Percentiles rank a stretch among this genome's conserved stretches.
phyloP scores from a whole-genome alignment of 768 basidiomycete genomes.

The Leucocoprinus birnbaumii region DNA sequence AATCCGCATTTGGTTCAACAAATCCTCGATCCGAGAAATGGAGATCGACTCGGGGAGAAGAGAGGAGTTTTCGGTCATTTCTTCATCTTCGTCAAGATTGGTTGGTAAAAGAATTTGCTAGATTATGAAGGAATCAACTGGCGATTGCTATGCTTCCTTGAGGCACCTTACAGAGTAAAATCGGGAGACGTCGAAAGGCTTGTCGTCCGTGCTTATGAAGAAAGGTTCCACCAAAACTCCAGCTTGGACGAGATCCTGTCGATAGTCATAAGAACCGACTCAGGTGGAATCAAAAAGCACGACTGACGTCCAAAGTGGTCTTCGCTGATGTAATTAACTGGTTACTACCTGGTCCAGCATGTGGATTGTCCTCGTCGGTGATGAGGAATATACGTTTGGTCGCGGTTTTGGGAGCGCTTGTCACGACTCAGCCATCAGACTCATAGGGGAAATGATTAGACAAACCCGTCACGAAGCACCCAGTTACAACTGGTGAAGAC shows the following conservation, averaged over 20 bases:
- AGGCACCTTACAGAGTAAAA: slow-evolving; percentile 69
- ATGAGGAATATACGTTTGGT: slow-evolving; percentile 93
- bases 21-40: slow-evolving; percentile 73
- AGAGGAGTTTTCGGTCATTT: slow-evolving; percentile 36
- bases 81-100: slow-evolving; percentile 52
- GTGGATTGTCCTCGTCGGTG: slow-evolving; percentile 86
- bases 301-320: slow-evolving; percentile 64
- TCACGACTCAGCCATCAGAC: neutral
- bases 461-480: slow-evolving; percentile 85
- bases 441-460: neutral
- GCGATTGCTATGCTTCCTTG: neutral
- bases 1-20: slow-evolving; percentile 77
- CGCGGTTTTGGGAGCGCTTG: slow-evolving; percentile 80
- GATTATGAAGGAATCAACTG: neutral
- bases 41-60: slow-evolving; percentile 69
- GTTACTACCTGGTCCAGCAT: slow-evolving; percentile 47
- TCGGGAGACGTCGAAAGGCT: slow-evolving; percentile 66
- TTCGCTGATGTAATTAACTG: slow-evolving; percentile 67
- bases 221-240: slow-evolving; percentile 85
- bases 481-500: slow-evolving; percentile 90
- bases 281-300: neutral
- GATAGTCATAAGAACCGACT: neutral
- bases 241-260: slow-evolving; percentile 76
- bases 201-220: slow-evolving; percentile 72
- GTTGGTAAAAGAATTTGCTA: slow-evolving; percentile 63